Conservation (phyloP, 2,329 filamentous ascomycete genomes). For the Phaeosphaeria sp. region DNA sequence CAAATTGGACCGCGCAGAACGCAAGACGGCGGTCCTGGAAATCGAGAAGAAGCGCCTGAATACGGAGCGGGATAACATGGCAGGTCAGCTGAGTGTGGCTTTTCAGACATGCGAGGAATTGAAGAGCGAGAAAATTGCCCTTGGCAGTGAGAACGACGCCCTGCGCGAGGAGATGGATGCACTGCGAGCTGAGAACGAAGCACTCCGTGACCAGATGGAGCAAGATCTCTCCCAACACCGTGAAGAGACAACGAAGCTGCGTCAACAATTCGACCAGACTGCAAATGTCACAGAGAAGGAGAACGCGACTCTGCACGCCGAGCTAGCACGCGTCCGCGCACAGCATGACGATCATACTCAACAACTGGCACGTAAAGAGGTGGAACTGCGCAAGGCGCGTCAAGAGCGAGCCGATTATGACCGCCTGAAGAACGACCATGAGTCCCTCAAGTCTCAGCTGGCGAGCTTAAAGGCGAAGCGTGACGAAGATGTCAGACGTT, state of each 20-base stretch:
- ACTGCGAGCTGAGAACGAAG: conserved; percentile 43
- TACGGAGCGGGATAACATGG: conserved; percentile 69
- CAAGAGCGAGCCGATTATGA: conserved; percentile 46
- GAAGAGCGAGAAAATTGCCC: conserved; percentile 52
- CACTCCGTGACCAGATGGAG: conserved; percentile 41
- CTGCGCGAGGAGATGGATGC: conserved; percentile 47
- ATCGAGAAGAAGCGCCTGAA: conserved; percentile 68
- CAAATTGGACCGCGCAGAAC: conserved; percentile 67
- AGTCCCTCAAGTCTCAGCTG: conserved; percentile 73
- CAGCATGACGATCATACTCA: conserved; percentile 47
- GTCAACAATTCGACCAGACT: conserved; percentile 40
- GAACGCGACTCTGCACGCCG: conserved; percentile 41
- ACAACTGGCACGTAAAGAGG: conserved; percentile 40
- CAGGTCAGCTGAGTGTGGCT: conserved; percentile 67
- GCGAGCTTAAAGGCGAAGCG: conserved; percentile 76
- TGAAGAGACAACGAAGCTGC: conserved; percentile 44
- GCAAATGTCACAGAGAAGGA: conserved; percentile 43
- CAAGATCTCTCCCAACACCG: conserved; percentile 42
- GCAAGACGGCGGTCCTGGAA: conserved; percentile 67
- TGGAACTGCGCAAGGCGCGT: conserved; percentile 43
- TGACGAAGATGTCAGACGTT: conserved; percentile 54
- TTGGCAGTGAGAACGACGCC: conserved; percentile 43
- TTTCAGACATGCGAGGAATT: conserved; percentile 63
- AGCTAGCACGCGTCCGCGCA: conserved; percentile 39
- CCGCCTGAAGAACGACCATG: conserved; percentile 75